Evolutionary conservation across 768 basidiomycete species (phyloP).

Genomic region (Tylopilus rubrobrunneus): DNA sequence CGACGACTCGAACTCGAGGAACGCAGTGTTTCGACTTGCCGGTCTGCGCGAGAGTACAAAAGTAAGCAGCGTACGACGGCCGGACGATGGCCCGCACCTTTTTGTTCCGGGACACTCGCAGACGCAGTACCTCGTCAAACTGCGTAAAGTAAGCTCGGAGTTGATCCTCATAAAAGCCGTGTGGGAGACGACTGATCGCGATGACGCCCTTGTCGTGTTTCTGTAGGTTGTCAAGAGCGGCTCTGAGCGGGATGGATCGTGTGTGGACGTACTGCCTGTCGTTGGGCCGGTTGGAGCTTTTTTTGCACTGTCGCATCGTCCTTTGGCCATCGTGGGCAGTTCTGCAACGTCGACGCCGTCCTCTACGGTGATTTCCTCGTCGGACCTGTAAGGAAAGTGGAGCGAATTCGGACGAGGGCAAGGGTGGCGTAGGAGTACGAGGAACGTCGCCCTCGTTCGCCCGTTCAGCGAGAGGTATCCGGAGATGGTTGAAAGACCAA

Average conservation of each 20-base stretch:
- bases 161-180: constrained; percentile 97
- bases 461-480: constrained; percentile 19
- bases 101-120: constrained; percentile 91
- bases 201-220: constrained; percentile 80
- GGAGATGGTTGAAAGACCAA: constrained; percentile 18
- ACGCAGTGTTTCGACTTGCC: constrained; percentile 96
- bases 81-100: constrained; percentile 46
- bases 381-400: constrained; percentile 44
- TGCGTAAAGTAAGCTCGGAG: constrained; percentile 91
- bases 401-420: constrained; percentile 12
- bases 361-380: constrained; percentile 62
- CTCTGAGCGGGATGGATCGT: background rate
- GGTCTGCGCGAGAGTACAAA: constrained; percentile 47
- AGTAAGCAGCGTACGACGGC: background rate
- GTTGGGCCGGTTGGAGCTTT: constrained; percentile 56
- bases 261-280: constrained; percentile 54
- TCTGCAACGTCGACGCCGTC: constrained; percentile 64
- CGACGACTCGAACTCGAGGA: constrained; percentile 89
- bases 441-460: constrained; percentile 1
- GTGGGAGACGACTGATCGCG: constrained; percentile 87
- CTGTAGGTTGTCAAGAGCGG: constrained; percentile 1
- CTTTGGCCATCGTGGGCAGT: constrained; percentile 85
- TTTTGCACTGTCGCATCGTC: constrained; percentile 75
- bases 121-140: constrained; percentile 85
- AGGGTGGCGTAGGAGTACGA: constrained; percentile 10